Percentiles rank a stretch among this genome's conserved stretches.
Conservation (phyloP, 2,329 filamentous ascomycete genomes). For the Alternaria novae-zelandiae region DNA sequence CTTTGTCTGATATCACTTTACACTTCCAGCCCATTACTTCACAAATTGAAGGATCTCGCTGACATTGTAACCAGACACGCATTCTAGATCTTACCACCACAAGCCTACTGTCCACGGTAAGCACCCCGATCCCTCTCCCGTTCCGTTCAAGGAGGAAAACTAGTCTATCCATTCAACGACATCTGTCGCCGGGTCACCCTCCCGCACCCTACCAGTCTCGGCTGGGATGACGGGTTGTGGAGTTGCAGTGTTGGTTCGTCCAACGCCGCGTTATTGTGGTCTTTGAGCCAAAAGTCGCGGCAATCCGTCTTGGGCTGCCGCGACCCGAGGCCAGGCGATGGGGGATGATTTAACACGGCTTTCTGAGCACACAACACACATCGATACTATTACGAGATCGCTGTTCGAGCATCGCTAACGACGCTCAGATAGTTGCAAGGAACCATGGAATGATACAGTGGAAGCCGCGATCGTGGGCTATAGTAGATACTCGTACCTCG, state of each 20-base stretch:
- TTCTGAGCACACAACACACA: slow-evolving; percentile 58
- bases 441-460: not conserved
- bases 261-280: slow-evolving; percentile 63
- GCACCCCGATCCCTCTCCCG: slow-evolving; percentile 16
- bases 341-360: slow-evolving; percentile 74
- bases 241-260: slow-evolving; percentile 61
- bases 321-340: slow-evolving; percentile 61
- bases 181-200: slow-evolving; percentile 72
- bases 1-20: slow-evolving; percentile 56
- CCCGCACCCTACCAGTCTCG: slow-evolving; percentile 68
- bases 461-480: not conserved
- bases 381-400: slow-evolving; percentile 7
- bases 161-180: slow-evolving; percentile 70
- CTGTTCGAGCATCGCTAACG: slow-evolving; percentile 18
- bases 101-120: slow-evolving; percentile 23
- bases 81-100: not conserved
- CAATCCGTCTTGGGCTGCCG: slow-evolving; percentile 53
- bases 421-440: not conserved
- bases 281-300: slow-evolving; percentile 53
- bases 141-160: slow-evolving; percentile 61
- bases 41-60: slow-evolving; percentile 14
- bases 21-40: not conserved
- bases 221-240: slow-evolving; percentile 75
- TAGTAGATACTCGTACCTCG: not conserved
- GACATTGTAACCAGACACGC: slow-evolving; percentile 15